These are phyloP conservation scores for Ampelomyces quisqualis DNA, from an alignment of 2,329 filamentous ascomycete genomes.

Conservation along the genomic window DNA sequence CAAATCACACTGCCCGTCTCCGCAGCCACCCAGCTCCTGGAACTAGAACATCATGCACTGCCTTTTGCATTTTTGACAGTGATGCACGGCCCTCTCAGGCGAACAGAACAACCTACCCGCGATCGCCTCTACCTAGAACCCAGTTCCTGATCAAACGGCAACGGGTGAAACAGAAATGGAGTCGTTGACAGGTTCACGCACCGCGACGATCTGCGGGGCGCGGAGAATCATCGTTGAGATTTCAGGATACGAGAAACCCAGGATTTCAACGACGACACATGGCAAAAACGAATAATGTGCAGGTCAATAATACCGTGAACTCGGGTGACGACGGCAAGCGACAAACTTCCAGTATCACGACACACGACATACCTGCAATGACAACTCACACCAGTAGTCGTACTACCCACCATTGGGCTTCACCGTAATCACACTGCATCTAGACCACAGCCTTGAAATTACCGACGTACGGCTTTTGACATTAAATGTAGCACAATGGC, in stretches of 20 bases:
- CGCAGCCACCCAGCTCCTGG: too few relatives aligned
- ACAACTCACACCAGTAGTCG: background rate
- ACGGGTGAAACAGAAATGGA: too few relatives aligned
- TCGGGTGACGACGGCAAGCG: background rate
- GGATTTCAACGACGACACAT: background rate
- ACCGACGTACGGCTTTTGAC: conserved; percentile 4
- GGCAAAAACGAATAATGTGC: background rate
- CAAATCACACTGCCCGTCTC: too few relatives aligned
- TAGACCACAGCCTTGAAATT: conserved; percentile 2
- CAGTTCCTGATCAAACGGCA: too few relatives aligned
- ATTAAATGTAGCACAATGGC: conserved; percentile 5
- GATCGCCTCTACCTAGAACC: too few relatives aligned
- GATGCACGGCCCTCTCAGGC: too few relatives aligned
- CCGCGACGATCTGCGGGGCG: background rate
- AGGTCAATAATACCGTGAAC: background rate
- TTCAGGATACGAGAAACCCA: background rate
- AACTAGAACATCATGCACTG: too few relatives aligned
- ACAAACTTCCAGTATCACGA: too few relatives aligned
- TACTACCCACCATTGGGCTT: background rate
- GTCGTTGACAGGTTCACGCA: background rate
- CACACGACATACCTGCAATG: background rate
- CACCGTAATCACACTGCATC: background rate
- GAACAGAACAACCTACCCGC: too few relatives aligned
- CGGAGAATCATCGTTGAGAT: background rate
- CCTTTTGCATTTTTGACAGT: too few relatives aligned